Evolutionary conservation across 2,329 filamentous ascomycete genomes (phyloP), one percentile per base, ranked within the genome.

Genomic region (Fusarium kyushuense): DNA sequence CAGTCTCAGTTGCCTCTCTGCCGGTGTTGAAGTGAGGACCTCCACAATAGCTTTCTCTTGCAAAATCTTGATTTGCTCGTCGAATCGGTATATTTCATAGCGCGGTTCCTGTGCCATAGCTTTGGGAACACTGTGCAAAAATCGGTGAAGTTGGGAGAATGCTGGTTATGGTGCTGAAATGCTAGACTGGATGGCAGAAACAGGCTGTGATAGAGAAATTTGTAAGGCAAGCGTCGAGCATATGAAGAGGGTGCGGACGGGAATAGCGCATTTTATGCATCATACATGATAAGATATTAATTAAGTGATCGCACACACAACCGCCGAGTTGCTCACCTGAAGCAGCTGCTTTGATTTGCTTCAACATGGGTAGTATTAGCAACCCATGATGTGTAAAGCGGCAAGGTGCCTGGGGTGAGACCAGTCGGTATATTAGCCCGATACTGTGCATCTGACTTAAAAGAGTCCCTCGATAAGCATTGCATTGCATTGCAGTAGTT

Each of bases 401-500:
- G 51, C 54, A 52, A 51, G 45, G 61, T 23, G 40, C 46, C 41
- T 53, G 38, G 60, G 61, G 53, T 59, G 52, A 59, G 58, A 46
- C 61, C 30, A 48, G 61, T 29, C 54, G 42, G 61, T 64, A 59
- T 47, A 42, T 42, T 62, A 45, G 23, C 46, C 46, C 32, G 21
- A 48, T 48, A 46, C 35, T 49, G 36, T 54, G 21, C 49, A 62
- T 66, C 45, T 40, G 35, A 38, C 40, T 25, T 42, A 35, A 32
- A 47, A 30, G 29, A 35, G 32, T 49, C 48, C 17, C 33, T 61
- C 55, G 63, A 65, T 65, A 65, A 61, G 61, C 61, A 58, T 63
- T 64, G 41, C 56, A 69, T 63, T 64, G 41, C 56, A 69, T 58
- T 58, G 61, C 56, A 63, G 54, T 67, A 63, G 62, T 36, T 40